These are phyloP conservation scores for Torrubiella hemipterigena DNA, from an alignment of 2,329 filamentous ascomycete species.

Conservation along the genomic window DNA sequence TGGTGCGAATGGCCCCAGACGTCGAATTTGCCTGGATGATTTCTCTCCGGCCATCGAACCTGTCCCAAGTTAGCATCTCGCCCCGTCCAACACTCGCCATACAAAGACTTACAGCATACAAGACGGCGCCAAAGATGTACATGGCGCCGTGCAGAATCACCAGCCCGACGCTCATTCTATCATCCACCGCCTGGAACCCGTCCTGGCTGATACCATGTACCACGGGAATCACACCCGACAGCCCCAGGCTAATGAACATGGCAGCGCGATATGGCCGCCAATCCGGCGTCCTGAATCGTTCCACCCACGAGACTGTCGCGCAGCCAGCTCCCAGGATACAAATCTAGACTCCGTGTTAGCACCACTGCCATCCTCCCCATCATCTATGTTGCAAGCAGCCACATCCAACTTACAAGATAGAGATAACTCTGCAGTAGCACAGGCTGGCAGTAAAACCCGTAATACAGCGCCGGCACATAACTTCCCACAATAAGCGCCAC, in stretches of 20 bases:
- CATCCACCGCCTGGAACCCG: constrained; percentile 52
- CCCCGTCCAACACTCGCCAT: no score
- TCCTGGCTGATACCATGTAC: constrained; percentile 61
- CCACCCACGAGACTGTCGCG: constrained; percentile 62
- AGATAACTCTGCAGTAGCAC: constrained; percentile 59
- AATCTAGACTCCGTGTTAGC: constrained; percentile 46
- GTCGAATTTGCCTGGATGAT: constrained; percentile 68
- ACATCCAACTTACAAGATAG: constrained; percentile 46
- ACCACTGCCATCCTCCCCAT: neutral
- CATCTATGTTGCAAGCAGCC: neutral
- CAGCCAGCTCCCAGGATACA: constrained; percentile 66
- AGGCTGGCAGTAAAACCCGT: constrained; percentile 66
- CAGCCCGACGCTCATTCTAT: constrained; percentile 71
- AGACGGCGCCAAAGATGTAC: constrained; percentile 73
- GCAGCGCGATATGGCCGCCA: constrained; percentile 76
- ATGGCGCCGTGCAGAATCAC: constrained; percentile 66
- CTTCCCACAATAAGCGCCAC: constrained; percentile 84
- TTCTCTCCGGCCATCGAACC: constrained; percentile 73
- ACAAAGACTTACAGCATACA: constrained; percentile 71
- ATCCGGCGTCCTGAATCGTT: constrained; percentile 69
- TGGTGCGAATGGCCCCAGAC: constrained; percentile 92
- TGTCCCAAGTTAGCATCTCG: constrained; percentile 19
- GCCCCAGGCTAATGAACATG: constrained; percentile 82
- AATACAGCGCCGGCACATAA: constrained; percentile 80
- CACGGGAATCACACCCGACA: constrained; percentile 74